Conservation (phyloP, 2,329 filamentous ascomycete species). For the Apiospora arundinis region DNA sequence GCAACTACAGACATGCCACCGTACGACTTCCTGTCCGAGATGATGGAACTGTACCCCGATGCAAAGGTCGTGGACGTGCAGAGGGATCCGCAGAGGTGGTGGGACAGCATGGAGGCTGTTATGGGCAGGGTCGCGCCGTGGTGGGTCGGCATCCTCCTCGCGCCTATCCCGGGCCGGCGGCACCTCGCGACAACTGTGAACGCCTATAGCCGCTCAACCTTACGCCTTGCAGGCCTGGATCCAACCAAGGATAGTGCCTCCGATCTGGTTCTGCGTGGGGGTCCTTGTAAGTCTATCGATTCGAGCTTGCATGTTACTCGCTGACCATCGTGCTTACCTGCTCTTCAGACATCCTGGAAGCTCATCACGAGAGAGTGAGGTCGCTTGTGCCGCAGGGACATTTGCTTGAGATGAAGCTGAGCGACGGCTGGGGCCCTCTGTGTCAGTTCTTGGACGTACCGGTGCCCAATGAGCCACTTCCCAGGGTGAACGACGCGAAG, state of each 20-base stretch:
- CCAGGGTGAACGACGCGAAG: background rate
- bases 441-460: conserved; percentile 44
- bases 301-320: background rate
- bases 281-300: background rate
- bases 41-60: conserved; percentile 16
- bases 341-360: background rate
- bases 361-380: background rate
- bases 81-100: conserved; percentile 28
- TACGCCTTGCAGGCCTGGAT: background rate
- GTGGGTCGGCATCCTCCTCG: conserved; percentile 25
- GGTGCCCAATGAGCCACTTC: conserved; percentile 32
- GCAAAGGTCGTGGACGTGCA: background rate
- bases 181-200: conserved; percentile 27
- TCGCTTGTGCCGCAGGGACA: conserved; percentile 38
- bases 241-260: background rate
- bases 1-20: conserved; percentile 29
- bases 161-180: conserved; percentile 32
- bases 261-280: background rate
- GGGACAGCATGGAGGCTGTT: conserved; percentile 30
- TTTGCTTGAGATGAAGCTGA: conserved; percentile 40
- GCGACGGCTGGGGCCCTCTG: conserved; percentile 45
- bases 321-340: background rate
- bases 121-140: conserved; percentile 27
- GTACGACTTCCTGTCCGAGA: conserved; percentile 1
- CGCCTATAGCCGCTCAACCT: conserved; percentile 26